Percentiles rank a stretch among this genome's conserved stretches.
Conservation (phyloP, 495 filamentous ascomycete genomes). For the Hypoxylon crocopeplum region DNA sequence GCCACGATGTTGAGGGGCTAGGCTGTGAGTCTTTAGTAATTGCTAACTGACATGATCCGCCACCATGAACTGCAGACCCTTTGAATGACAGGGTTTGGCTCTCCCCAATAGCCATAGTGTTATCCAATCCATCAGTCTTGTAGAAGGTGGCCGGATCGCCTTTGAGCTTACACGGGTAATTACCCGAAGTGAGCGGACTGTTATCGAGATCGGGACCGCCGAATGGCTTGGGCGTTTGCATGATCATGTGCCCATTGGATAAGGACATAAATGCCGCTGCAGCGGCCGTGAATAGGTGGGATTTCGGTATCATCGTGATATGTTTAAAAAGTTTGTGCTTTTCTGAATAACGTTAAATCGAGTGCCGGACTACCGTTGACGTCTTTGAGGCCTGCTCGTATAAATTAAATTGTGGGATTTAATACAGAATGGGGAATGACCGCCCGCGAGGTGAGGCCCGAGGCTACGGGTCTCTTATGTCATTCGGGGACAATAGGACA, state of each 20-base stretch:
- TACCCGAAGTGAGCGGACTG: slow-evolving; percentile 67
- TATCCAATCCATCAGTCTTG: slow-evolving; percentile 48
- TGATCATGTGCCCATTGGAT: slow-evolving; percentile 71
- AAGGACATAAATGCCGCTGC: slow-evolving; percentile 55
- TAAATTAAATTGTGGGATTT: too few relatives aligned
- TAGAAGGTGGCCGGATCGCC: slow-evolving; percentile 47
- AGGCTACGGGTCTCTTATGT: background rate
- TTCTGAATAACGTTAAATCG: background rate
- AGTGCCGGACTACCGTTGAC: slow-evolving; percentile 14
- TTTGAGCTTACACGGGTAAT: slow-evolving; percentile 81
- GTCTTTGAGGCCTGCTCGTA: slow-evolving; percentile 18
- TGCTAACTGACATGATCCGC: slow-evolving; percentile 86
- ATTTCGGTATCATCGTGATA: background rate
- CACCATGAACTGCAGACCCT: slow-evolving; percentile 76
- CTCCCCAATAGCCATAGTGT: slow-evolving; percentile 60
- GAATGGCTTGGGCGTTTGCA: slow-evolving; percentile 74
- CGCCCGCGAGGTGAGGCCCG: background rate
- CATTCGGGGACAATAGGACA: background rate
- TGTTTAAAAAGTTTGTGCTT: background rate
- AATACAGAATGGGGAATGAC: too few relatives aligned
- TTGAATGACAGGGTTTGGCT: slow-evolving; percentile 61
- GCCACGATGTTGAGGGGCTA: slow-evolving; percentile 64
- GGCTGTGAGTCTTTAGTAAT: slow-evolving; percentile 76
- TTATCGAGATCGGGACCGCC: slow-evolving; percentile 51
- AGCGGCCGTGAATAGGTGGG: background rate